A percentile compares a stretch with the other conserved stretches of the same genome.
Conservation (phyloP, 2,329 filamentous ascomycete genomes). For the Shiraia bambusicola region DNA sequence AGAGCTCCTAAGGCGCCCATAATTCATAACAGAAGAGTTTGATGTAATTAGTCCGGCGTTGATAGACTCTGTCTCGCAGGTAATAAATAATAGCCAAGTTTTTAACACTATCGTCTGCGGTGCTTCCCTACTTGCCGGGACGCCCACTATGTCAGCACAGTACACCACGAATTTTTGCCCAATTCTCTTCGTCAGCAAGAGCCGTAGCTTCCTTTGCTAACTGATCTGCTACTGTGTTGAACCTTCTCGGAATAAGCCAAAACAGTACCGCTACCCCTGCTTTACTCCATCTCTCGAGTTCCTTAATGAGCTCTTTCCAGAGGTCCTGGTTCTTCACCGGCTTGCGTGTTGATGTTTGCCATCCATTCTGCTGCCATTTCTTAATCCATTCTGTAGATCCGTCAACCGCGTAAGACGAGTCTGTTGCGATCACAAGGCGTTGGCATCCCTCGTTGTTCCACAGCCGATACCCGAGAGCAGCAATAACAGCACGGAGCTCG, state of each 20-base stretch:
- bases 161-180: slow-evolving; percentile 1
- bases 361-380: slow-evolving; percentile 50
- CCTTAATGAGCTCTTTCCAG: slow-evolving; percentile 46
- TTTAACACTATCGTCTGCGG: no score
- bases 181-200: slow-evolving; percentile 3
- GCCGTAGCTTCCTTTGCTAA: slow-evolving; percentile 10
- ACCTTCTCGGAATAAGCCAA: slow-evolving; percentile 10
- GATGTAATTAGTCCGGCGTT: no score
- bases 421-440: slow-evolving; percentile 55
- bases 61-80: no score
- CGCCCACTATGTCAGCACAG: background rate
- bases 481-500: slow-evolving; percentile 58
- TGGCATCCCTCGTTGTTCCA: slow-evolving; percentile 50
- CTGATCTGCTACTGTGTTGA: slow-evolving; percentile 10
- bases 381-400: slow-evolving; percentile 49
- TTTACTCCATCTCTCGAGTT: slow-evolving; percentile 10
- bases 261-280: slow-evolving; percentile 8
- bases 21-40: no score
- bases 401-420: slow-evolving; percentile 55
- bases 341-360: slow-evolving; percentile 41
- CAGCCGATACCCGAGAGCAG: slow-evolving; percentile 48
- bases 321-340: slow-evolving; percentile 55
- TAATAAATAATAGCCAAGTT: no score
- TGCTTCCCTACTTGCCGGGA: no score
- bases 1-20: no score